Base-by-base conservation (phyloP, 2,329 filamentous ascomycete species). In the Apiospora sp. region DNA sequence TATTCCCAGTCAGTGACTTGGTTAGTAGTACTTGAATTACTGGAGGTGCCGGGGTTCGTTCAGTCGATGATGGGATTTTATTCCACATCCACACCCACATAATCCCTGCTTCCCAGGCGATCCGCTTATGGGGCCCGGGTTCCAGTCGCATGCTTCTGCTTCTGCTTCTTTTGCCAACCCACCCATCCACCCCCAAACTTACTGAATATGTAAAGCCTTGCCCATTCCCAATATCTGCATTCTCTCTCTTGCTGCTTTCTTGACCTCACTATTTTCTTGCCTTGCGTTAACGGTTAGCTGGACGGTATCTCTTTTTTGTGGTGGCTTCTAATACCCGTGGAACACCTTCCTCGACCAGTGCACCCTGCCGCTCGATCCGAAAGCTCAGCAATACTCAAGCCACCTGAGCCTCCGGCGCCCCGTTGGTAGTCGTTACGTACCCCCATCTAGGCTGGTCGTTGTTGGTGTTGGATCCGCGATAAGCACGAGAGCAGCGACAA, bases 91-190 rank as follows among this genome's bases (percentile, higher is more conserved):
- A 37, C 58, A 41, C 30, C 16, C 58, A 41, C 34, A 64, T 7
- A 41, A 41, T 64, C 58, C 58, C 58, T 64, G 58, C 58, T n/a
- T 41, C 58, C 58, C 58, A 64, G 58, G 5, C 58, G 34, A 64
- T 64, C 58, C 58, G 58, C 58, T 64, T 64, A 41, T 41, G 58
- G 58, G 51, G 27, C 54, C 24, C 30, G 54, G 54, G 30, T 34
- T 61, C 54, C 54, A 61, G 30, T 34, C 22, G 54, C 54, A 61
- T 37, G 54, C 54, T 64, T 19, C 34, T 64, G 58, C 34, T 41
- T 61, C 54, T 61, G 54, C 54, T 61, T 64, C 58, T 24, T 64
- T 41, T 41, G 58, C 58, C 58, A 64, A 64, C 58, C 58, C 58
- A 64, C 34, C 58, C 58, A 64, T 64, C 58, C 58, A 41, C 19